Evolutionary conservation across 192 early-diverging fungal genomes (phyloP).

Genomic region (Coemansia erecta): DNA sequence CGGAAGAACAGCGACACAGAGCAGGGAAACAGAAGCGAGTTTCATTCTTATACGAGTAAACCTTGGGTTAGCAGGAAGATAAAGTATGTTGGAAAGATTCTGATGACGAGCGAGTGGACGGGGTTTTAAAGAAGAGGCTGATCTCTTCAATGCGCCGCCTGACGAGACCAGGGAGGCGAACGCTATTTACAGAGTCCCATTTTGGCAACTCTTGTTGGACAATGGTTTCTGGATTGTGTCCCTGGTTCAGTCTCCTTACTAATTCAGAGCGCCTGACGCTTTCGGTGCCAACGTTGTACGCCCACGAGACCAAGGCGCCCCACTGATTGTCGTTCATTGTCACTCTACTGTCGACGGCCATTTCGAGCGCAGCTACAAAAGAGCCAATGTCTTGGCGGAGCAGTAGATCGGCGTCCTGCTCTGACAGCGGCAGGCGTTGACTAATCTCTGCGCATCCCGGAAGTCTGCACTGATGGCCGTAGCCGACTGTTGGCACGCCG

Average conservation of each 20-base stretch:
- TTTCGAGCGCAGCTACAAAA: constrained; percentile 11
- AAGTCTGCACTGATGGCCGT: constrained; percentile 41
- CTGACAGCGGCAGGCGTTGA: constrained; percentile 13
- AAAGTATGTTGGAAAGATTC: no score
- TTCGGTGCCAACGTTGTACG: constrained; percentile 30
- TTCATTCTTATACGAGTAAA: no score
- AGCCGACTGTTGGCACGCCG: constrained; percentile 42
- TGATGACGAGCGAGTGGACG: no score
- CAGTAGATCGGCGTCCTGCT: constrained; percentile 18
- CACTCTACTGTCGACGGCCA: neutral
- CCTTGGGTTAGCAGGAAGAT: no score
- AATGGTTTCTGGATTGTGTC: constrained; percentile 11
- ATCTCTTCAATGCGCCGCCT: constrained; percentile 18
- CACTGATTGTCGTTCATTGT: constrained; percentile 35
- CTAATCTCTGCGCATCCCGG: constrained; percentile 21
- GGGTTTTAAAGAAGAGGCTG: constrained; percentile 1
- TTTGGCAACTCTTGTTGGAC: constrained; percentile 21
- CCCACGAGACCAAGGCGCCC: constrained; percentile 35
- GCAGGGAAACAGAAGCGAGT: no score
- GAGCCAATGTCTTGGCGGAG: constrained; percentile 27
- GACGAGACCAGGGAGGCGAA: constrained; percentile 13
- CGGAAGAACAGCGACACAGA: no score
- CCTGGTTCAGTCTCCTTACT: constrained; percentile 15
- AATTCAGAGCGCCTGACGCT: constrained; percentile 11
- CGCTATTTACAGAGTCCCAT: constrained; percentile 16